Base-by-base conservation (phyloP, 306 rosid genomes). In the Arachis stenosperma region DNA sequence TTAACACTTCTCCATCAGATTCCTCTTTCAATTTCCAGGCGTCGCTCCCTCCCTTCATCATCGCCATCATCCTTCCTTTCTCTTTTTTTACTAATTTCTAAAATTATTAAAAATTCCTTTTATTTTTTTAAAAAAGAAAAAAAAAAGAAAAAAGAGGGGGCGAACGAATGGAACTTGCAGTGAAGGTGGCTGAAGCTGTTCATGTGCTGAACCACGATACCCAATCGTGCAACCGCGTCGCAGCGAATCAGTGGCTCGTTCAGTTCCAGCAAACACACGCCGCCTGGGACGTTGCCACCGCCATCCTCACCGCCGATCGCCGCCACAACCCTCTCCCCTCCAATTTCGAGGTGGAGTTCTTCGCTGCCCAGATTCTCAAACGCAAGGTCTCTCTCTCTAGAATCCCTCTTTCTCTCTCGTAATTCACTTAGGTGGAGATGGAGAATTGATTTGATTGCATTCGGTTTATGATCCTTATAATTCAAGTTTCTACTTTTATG, bases 221-320 rank as follows among this genome's bases (percentile, higher is more conserved):
- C 44, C 92, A 90, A 75, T 93, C 98, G 40, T 86, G 96, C 86
- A 93, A 93, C 87, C 97, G 98, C 80, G 92, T 93, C 79, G 98
- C 98, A 55, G 98, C 98, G 8, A 93, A 93, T 84, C 98, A 93
- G 78, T 93, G 98, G 98, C 84, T 93, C 60, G 98, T 93, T 79
- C 96, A 93, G 82, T 93, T 93, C 74, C 98, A 93, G 80, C 97
- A 90, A 63, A 90, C 92, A n/a, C 87, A 84, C 67, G 97, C 96
- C 36, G 97, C 98, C 33, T 93, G 97, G 98, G 92, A 91, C 43
- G 97, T 93, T 71, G 97, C 98, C 86, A 90, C 97, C 60, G 84
- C 90, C 61, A 88, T 93, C 71, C 96, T 93, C 79, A 83, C 96
- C 62, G 85, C 93, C 75, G 85, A 83, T 84, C 87, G 51, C 71